Evolutionary conservation across 2,329 filamentous ascomycete genomes (phyloP).

Genomic region (Zymoseptoria ardabiliae): DNA sequence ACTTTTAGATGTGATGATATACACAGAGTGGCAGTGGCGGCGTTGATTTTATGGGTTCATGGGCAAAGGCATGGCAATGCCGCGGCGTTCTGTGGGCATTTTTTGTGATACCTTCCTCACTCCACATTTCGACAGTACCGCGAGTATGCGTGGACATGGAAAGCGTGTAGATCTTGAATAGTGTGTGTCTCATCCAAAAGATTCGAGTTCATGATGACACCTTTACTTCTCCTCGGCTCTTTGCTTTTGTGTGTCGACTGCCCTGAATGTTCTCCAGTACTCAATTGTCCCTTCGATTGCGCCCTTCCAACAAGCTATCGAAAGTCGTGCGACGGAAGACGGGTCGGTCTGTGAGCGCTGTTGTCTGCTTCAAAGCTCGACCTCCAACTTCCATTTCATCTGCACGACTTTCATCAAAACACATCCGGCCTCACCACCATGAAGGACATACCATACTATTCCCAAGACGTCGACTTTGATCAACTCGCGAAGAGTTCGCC

Average conservation of each 20-base stretch:
- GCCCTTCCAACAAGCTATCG: too few relatives aligned
- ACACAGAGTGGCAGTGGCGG: background rate
- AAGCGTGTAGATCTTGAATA: background rate
- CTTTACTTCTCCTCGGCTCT: background rate
- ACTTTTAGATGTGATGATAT: constrained; percentile 63
- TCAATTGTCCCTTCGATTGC: background rate
- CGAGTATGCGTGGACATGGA: background rate
- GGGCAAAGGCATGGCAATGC: background rate
- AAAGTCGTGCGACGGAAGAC: too few relatives aligned
- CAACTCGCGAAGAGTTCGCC: constrained; percentile 52
- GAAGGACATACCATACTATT: constrained; percentile 36
- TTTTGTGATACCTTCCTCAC: background rate
- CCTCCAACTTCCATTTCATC: background rate
- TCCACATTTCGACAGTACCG: background rate
- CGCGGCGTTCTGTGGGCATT: background rate
- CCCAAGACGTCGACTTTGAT: constrained; percentile 54
- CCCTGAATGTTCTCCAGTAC: background rate
- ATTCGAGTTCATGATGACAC: background rate
- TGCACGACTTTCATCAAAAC: background rate
- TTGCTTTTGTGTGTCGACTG: background rate
- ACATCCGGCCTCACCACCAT: background rate
- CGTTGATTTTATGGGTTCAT: background rate
- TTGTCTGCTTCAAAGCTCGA: background rate
- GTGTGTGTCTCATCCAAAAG: background rate
- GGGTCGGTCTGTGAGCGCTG: too few relatives aligned